These are phyloP conservation scores for Colletotrichum falcatum DNA, from an alignment of 2,329 filamentous ascomycete genomes.

Conservation along the genomic window DNA sequence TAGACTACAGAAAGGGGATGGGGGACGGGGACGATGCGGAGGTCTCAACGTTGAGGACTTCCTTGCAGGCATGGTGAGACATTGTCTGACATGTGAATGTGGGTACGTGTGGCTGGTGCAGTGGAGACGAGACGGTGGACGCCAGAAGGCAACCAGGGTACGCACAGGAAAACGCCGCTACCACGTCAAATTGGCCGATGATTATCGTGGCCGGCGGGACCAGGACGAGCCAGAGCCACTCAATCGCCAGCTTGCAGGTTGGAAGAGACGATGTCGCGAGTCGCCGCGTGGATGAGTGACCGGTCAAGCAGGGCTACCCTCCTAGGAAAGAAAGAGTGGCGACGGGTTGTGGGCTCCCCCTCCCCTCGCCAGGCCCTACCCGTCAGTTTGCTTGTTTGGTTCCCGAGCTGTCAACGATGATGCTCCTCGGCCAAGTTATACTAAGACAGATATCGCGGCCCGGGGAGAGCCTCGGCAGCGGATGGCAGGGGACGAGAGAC, in stretches of 20 bases:
- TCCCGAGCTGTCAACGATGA: conserved; percentile 7
- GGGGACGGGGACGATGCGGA: neutral
- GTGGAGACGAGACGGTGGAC: neutral
- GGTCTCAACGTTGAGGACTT: conserved; percentile 32
- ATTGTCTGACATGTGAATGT: conserved; percentile 39
- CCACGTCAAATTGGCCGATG: conserved; percentile 23
- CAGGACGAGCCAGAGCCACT: neutral
- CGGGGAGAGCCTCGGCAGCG: conserved; percentile 7
- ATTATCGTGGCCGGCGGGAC: conserved; percentile 18
- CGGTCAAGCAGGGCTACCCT: neutral
- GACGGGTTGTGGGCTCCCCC: neutral
- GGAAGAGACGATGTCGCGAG: conserved; percentile 1
- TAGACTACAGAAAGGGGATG: neutral
- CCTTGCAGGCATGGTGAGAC: conserved; percentile 21
- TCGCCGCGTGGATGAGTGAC: neutral
- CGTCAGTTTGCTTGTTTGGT: neutral
- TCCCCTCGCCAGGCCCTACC: neutral
- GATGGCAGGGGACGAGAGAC: neutral
- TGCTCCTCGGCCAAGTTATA: neutral
- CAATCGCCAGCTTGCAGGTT: neutral
- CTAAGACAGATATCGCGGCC: neutral
- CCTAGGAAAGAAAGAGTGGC: neutral
- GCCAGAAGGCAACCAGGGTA: conserved; percentile 10
- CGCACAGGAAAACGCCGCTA: conserved; percentile 2
- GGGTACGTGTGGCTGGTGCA: conserved; percentile 30